These are phyloP conservation scores for Phytophthora multivora DNA, from an alignment of 352 stramenopile species.

Conservation along the genomic window DNA sequence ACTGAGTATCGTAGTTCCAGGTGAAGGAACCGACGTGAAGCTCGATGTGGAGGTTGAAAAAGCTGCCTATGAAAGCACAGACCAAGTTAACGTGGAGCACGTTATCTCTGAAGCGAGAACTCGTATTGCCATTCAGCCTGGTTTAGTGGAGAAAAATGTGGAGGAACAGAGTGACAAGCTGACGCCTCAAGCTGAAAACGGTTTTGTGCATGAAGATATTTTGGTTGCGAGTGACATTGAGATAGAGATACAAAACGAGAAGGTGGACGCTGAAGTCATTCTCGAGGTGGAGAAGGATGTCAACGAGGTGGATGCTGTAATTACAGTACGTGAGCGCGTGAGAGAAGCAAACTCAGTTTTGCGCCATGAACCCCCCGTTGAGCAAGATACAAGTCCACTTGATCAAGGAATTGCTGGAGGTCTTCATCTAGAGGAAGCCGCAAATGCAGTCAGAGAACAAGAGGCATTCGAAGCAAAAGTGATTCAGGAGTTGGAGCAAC, in stretches of 20 bases:
- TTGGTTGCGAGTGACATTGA: not conserved
- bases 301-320: conserved; percentile 2
- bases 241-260: not conserved
- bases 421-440: not conserved
- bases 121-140: conserved; percentile 1
- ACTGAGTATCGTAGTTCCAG: not conserved
- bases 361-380: too few species aligned
- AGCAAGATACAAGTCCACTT: not conserved
- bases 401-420: conserved; percentile 2
- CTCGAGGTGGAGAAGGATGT: conserved; percentile 1
- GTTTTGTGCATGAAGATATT: not conserved
- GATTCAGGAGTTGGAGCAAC: conserved; percentile 22
- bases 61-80: not conserved
- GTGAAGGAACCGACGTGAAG: conserved; percentile 5
- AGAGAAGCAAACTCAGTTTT: not conserved
- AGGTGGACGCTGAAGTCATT: conserved; percentile 1
- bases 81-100: conserved; percentile 1
- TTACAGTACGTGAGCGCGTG: not conserved
- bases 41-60: conserved; percentile 3
- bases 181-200: conserved; percentile 6
- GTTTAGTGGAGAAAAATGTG: not conserved
- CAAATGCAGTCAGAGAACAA: not conserved
- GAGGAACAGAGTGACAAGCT: not conserved
- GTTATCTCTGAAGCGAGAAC: conserved; percentile 3
- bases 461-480: conserved; percentile 17